phyloP scores from a whole-genome alignment of 495 filamentous ascomycete species.

The Daldinia loculata region DNA sequence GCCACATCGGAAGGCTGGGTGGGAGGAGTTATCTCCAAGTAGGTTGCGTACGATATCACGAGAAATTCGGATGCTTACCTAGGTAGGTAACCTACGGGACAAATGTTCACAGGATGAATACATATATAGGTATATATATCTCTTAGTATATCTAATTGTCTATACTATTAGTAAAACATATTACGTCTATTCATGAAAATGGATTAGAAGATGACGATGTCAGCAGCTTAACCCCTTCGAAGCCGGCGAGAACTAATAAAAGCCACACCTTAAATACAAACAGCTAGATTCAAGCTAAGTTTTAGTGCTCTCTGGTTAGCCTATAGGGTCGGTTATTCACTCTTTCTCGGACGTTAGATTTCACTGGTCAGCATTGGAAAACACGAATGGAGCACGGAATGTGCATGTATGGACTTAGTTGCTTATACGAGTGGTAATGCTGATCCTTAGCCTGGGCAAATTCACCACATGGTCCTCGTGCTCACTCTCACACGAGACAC shows the following conservation, averaged over 20 bases:
- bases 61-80: not conserved
- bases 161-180: not conserved
- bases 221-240: not conserved
- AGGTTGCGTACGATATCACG: not conserved
- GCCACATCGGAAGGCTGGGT: not conserved
- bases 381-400: not conserved
- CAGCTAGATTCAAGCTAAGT: not conserved
- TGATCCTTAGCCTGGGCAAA: not conserved
- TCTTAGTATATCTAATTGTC: not conserved
- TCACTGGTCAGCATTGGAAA: not conserved
- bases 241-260: not conserved
- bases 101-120: not conserved
- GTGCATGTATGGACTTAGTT: not conserved
- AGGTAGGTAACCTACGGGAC: not conserved
- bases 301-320: not conserved
- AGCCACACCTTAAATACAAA: slow-evolving; percentile 1
- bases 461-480: not conserved
- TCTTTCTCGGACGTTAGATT: not conserved
- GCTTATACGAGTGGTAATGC: not conserved
- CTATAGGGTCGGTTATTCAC: not conserved
- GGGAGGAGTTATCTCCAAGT: not conserved
- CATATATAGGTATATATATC: too few species aligned
- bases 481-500: not conserved
- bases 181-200: not conserved
- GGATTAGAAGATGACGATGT: not conserved